These are phyloP conservation scores for Lipomyces mesembrius DNA, from an alignment of 805 yeast species.

Conservation along the genomic window DNA sequence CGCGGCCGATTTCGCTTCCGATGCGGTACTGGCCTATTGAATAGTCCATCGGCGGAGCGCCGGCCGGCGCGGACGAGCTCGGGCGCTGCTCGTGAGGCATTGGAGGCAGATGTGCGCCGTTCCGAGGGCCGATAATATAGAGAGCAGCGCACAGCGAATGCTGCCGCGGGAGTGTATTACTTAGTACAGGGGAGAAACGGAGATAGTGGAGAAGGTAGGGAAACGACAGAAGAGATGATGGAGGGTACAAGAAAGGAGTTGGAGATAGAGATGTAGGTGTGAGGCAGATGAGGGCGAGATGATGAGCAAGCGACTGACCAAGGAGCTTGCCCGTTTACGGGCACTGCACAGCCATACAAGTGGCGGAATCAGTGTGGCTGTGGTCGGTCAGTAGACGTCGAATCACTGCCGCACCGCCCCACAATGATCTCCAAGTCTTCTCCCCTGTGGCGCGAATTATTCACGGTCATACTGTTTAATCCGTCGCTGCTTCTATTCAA, in stretches of 20 bases:
- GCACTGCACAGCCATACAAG: background rate
- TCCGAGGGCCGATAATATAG: background rate
- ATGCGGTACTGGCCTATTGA: constrained; percentile 56
- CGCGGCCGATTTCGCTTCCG: constrained; percentile 91
- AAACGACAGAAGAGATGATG: background rate
- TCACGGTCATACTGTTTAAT: too few species aligned
- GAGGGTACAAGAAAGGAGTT: background rate
- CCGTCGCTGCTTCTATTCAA: background rate
- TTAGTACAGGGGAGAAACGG: background rate
- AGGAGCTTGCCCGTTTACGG: background rate
- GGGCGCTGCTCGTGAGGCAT: constrained; percentile 21
- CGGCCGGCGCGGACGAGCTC: constrained; percentile 7
- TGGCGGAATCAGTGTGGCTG: background rate
- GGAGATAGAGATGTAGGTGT: background rate
- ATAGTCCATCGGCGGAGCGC: constrained; percentile 30
- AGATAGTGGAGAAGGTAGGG: background rate
- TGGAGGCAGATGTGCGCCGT: background rate
- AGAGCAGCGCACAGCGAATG: background rate
- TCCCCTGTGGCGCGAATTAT: background rate
- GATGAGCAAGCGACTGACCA: background rate
- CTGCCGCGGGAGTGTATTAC: background rate
- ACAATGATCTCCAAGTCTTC: too few species aligned
- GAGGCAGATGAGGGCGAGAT: background rate
- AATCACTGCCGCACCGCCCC: background rate
- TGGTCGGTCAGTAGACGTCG: background rate